Conservation (phyloP, 129 eudicot genomes). For the Arctium minus region DNA sequence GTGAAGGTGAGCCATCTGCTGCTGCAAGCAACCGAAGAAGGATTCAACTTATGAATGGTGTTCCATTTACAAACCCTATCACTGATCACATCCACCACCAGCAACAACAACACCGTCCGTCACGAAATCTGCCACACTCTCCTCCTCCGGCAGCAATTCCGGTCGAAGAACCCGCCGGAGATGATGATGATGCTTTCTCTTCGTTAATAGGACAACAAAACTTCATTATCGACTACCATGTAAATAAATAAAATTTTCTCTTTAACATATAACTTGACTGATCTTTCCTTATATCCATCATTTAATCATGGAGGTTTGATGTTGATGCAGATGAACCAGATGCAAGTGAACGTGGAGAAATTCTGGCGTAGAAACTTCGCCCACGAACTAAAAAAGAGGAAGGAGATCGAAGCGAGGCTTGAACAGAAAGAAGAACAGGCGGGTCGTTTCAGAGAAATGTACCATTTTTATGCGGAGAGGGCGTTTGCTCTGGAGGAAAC, state of each 20-base stretch:
- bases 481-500: conserved; percentile 7
- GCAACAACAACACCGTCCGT: not conserved
- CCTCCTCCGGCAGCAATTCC: conserved; percentile 14
- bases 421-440: conserved; percentile 17
- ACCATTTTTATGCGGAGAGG: conserved; percentile 14
- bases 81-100: conserved; percentile 23
- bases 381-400: conserved; percentile 12
- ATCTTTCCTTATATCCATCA: not conserved
- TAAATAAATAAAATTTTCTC: not conserved
- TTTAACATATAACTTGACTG: too few relatives aligned
- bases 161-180: not conserved
- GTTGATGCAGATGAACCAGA: conserved; percentile 8
- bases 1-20: conserved; percentile 2
- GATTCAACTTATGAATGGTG: conserved; percentile 14
- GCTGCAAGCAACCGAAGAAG: conserved; percentile 22
- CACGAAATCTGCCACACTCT: conserved; percentile 12
- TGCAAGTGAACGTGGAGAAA: conserved; percentile 10
- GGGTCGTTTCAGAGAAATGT: conserved; percentile 20
- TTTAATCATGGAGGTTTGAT: not conserved
- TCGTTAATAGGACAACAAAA: conserved; percentile 18
- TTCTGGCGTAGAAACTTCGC: conserved; percentile 19
- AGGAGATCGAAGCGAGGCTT: conserved; percentile 10
- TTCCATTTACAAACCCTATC: conserved; percentile 13
- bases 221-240: conserved; percentile 13
- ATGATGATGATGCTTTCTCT: not conserved